These are phyloP conservation scores for Kwoniella sp. DNA, from an alignment of 768 basidiomycete species.

Conservation along the genomic window DNA sequence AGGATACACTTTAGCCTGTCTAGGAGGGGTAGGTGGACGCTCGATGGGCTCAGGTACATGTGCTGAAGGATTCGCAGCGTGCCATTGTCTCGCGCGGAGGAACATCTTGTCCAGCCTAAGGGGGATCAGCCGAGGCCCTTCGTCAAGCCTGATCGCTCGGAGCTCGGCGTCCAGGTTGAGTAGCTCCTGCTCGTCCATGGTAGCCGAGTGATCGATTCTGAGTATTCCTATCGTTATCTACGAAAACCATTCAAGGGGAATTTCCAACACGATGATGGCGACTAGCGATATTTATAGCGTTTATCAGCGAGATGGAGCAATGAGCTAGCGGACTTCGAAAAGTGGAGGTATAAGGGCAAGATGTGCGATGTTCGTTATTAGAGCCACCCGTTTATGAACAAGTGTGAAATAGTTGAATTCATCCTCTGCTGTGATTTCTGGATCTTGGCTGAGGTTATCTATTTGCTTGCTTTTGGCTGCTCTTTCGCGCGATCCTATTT, in stretches of 20 bases:
- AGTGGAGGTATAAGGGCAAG: neutral
- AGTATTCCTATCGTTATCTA: too few species aligned
- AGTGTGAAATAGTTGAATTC: too few species aligned
- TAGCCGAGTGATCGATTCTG: neutral
- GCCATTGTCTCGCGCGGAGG: constrained; percentile 36
- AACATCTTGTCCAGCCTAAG: constrained; percentile 46
- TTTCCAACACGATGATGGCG: too few species aligned
- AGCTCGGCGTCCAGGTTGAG: constrained; percentile 33
- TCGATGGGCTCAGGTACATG: constrained; percentile 14
- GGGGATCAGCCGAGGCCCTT: constrained; percentile 27
- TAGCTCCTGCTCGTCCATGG: constrained; percentile 26
- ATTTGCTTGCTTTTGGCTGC: neutral
- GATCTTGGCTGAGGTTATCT: neutral
- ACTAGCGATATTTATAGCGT: neutral
- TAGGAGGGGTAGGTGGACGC: constrained; percentile 35
- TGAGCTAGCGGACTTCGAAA: neutral
- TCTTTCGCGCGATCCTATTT: too few species aligned
- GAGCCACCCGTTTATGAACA: too few species aligned
- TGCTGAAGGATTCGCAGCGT: constrained; percentile 9
- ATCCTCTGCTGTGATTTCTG: neutral
- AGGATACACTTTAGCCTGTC: constrained; percentile 28
- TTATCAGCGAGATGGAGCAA: neutral
- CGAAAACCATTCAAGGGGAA: too few species aligned
- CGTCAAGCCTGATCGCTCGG: constrained; percentile 36
- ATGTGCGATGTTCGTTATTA: too few species aligned